Conservation (phyloP, 495 filamentous ascomycete species). For the Xylaria longipes region DNA sequence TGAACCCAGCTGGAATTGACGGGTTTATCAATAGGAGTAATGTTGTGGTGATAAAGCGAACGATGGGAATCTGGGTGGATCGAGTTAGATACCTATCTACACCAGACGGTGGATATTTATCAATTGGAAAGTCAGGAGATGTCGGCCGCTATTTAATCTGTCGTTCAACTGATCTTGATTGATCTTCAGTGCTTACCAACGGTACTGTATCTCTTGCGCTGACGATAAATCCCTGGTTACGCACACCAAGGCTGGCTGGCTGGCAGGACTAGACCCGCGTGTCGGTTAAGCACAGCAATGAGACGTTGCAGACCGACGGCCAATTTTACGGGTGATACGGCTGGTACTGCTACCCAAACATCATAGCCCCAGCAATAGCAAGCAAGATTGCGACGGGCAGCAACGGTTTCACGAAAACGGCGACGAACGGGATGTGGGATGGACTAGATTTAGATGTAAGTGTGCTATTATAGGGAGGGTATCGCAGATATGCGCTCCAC, state of each 20-base stretch:
- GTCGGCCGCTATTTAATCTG: slow-evolving; percentile 3
- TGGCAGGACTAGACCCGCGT: not conserved
- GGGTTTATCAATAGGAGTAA: not conserved
- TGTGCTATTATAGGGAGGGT: not conserved
- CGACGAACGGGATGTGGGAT: not conserved
- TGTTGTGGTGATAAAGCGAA: not conserved
- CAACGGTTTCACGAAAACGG: slow-evolving; percentile 7
- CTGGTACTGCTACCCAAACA: not conserved
- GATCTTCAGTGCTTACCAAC: not conserved
- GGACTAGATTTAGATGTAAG: not conserved
- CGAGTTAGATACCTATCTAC: not conserved
- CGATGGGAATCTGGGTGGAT: not conserved
- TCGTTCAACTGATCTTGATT: not conserved
- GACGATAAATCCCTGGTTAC: not conserved
- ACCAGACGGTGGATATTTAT: not conserved
- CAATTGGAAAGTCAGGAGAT: not conserved
- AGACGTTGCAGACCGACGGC: not conserved
- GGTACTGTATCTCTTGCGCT: not conserved
- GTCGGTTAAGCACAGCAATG: slow-evolving; percentile 11
- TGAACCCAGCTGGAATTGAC: not conserved
- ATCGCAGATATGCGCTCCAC: not conserved
- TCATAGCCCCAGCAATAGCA: not conserved
- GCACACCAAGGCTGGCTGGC: not conserved
- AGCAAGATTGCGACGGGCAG: not conserved
- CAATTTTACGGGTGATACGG: not conserved